Base-by-base conservation (phyloP, 176 grass and related monocot species). In the Oropetium thomaeum region DNA sequence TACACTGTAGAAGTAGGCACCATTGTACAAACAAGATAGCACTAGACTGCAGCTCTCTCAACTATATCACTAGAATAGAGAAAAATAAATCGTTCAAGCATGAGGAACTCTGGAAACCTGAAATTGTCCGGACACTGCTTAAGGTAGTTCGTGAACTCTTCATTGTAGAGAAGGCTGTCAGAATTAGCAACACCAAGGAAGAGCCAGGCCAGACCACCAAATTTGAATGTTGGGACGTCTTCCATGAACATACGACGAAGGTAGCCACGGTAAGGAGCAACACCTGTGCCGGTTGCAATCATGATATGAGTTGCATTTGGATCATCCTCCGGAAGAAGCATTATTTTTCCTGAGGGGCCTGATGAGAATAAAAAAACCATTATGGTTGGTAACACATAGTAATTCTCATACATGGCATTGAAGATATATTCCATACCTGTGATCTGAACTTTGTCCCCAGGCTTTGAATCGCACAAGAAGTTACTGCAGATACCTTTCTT, bases 231-330 rank as follows among this genome's bases (percentile, higher is more conserved):
- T n/a, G 91, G 84, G 39, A 98, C 86, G 79, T 83, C 85, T 82
- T 98, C 95, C 91, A 98, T 94, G 95, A 98, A 94, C 87, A 98
- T 92, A 34, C 95, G 91, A 10, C 91, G 88, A 31, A 98, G 82
- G 68, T 98, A 98, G 68, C 86, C 95, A 71, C 89, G 86, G 76
- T 73, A 98, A 20, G 95, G 91, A 83, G 95, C 95, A 51, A 98
- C 67, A 66, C 91, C 95, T 11, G 95, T 98, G 45, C 94, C 90
- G 7, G 94, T 97, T 31, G 90, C 94, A 58, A 98, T 98, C 95
- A 98, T 98, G 40, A 98, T 94, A 83, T 98, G 95, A 75, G 89
- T 94, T 38, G 86, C 84, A 40, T 89, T 98, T 75, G 84, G 89
- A 67, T 98, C 76, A 44, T 92, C 89, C 77, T 98, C 91, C 8